Percentiles rank a stretch among this genome's conserved stretches.
Evolutionary conservation across 2,329 filamentous ascomycete species (phyloP).

Genomic region (Aspergillus fructus): DNA sequence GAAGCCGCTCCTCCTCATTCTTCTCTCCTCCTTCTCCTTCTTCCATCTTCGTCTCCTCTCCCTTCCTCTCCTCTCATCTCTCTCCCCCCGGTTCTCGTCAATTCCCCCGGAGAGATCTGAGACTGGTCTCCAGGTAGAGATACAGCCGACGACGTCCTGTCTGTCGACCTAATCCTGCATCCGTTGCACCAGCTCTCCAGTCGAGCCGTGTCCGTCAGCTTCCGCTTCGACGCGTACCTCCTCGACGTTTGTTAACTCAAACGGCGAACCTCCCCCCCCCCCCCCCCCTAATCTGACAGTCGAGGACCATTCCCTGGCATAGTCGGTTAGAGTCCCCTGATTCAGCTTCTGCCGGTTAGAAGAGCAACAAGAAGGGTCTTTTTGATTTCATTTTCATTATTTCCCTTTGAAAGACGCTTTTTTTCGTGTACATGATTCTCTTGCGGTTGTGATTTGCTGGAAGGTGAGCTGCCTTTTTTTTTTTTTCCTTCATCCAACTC

Average conservation of each 20-base stretch:
- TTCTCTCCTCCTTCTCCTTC: conserved; percentile 32
- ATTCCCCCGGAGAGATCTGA: conserved; percentile 41
- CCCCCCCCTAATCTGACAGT: conserved; percentile 24
- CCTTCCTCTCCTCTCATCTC: conserved; percentile 31
- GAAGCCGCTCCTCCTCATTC: conserved; percentile 37
- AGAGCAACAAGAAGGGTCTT: conserved; percentile 34
- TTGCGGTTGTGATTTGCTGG: conserved; percentile 23
- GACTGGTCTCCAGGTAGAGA: conserved; percentile 35
- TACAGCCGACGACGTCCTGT: conserved; percentile 27
- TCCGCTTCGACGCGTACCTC: conserved; percentile 33
- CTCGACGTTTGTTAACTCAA: conserved; percentile 44
- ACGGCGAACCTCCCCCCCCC: conserved; percentile 30
- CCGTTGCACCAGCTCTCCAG: conserved; percentile 35
- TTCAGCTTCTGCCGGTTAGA: conserved; percentile 41
- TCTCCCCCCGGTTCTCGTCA: conserved; percentile 26
- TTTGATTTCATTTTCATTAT: conserved; percentile 24
- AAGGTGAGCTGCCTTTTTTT: conserved; percentile 24
- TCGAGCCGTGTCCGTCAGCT: conserved; percentile 41
- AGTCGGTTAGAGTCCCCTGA: conserved; percentile 35
- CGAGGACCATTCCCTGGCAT: conserved; percentile 32
- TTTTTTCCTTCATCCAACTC: not conserved
- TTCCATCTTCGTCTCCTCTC: conserved; percentile 34
- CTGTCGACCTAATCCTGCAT: conserved; percentile 28
- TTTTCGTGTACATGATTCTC: conserved; percentile 26
- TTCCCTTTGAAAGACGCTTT: conserved; percentile 21